Evolutionary conservation across 208 protist species (phyloP).

Genomic region (Phytomonas sp.): DNA sequence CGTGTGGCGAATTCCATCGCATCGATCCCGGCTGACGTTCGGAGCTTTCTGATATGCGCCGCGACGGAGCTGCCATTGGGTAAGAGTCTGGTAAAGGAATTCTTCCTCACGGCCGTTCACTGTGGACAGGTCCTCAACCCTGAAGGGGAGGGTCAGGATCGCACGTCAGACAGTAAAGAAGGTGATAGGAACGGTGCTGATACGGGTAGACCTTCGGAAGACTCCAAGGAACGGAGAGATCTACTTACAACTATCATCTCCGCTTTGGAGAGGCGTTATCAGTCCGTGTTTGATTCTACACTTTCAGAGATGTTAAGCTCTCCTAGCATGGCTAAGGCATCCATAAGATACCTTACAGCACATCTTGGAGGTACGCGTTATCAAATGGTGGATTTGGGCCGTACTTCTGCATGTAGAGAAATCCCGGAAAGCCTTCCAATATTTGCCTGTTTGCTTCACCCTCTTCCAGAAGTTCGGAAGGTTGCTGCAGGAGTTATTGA

Average conservation of each 20-base stretch:
- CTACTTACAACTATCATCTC: conserved; percentile 28
- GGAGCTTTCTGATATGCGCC: conserved; percentile 49
- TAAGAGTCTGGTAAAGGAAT: conserved; percentile 25
- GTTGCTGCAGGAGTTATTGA: conserved; percentile 38
- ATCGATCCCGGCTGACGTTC: conserved; percentile 53
- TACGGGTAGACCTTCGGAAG: not conserved
- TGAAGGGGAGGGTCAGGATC: not conserved
- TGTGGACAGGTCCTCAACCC: not conserved
- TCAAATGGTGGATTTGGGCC: conserved; percentile 46
- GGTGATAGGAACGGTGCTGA: conserved; percentile 4
- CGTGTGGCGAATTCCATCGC: conserved; percentile 31
- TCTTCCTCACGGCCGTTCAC: conserved; percentile 17
- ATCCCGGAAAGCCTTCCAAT: conserved; percentile 51
- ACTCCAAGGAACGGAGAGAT: conserved; percentile 8
- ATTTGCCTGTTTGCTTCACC: conserved; percentile 75
- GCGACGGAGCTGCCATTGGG: conserved; percentile 59
- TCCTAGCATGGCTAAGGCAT: conserved; percentile 19
- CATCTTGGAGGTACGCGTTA: conserved; percentile 72
- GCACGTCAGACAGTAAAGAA: conserved; percentile 3
- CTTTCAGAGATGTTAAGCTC: conserved; percentile 48
- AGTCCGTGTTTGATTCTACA: conserved; percentile 53
- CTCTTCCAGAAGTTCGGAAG: conserved; percentile 48
- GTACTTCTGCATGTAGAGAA: conserved; percentile 7
- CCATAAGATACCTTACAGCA: conserved; percentile 46
- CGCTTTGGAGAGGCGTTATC: conserved; percentile 61